phyloP scores from a whole-genome alignment of 441 rosid species.

The Codiaeum variegatum region DNA sequence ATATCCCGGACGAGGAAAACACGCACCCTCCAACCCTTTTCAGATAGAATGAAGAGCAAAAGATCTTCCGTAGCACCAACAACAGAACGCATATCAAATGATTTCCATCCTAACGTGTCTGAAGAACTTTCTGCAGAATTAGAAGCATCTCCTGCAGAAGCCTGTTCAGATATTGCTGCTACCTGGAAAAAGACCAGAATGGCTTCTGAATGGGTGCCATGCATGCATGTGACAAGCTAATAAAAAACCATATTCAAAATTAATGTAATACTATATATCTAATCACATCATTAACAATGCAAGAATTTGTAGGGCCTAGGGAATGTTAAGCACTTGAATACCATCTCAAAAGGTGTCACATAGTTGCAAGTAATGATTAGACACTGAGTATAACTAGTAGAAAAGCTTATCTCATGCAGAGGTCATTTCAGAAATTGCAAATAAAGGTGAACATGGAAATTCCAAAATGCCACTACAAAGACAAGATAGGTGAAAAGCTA shows the following conservation, averaged over 20 bases:
- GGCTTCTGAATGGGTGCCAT: background rate
- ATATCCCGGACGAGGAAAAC: conserved; percentile 82
- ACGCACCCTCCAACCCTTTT: conserved; percentile 76
- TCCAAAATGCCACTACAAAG: background rate
- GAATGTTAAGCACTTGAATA: background rate
- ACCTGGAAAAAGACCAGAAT: conserved; percentile 41
- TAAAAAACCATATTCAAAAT: background rate
- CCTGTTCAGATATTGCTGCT: conserved; percentile 87
- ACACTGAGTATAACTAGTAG: background rate
- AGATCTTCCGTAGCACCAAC: conserved; percentile 94
- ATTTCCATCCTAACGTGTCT: conserved; percentile 57
- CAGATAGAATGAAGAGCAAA: conserved; percentile 71
- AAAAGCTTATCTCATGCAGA: background rate
- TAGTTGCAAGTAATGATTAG: background rate
- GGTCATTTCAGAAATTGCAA: background rate
- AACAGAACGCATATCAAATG: conserved; percentile 82
- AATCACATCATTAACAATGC: background rate
- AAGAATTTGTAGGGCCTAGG: background rate
- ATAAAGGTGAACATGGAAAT: background rate
- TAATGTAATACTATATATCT: background rate
- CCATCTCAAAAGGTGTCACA: background rate
- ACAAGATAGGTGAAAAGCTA: background rate
- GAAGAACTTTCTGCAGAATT: conserved; percentile 35
- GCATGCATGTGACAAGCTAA: background rate
- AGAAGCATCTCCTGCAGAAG: conserved; percentile 44